Base-by-base conservation (phyloP, 2,329 filamentous ascomycete genomes). In the Emmonsia crescens region DNA sequence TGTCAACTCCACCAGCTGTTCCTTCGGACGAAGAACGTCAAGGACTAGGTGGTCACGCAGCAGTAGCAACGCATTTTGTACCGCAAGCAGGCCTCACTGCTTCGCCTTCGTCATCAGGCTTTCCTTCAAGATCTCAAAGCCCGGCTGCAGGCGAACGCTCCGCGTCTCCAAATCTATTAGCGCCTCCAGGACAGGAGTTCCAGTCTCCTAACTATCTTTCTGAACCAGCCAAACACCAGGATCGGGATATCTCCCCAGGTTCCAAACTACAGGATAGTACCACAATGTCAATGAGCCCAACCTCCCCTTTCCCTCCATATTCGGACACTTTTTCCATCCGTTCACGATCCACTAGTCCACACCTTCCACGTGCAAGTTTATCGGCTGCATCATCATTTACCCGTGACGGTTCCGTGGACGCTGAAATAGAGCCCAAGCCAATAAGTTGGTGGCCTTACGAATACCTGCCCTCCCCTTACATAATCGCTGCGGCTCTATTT, bases 361-460 rank as follows among this genome's bases (percentile, higher is more conserved):
- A 79, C 63, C 72, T 87, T 40, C 80, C 83, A 29, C 75, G 81
- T 21, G 74, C 82, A 57, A 73, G 78, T 67, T 66, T 81, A 68
- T 77, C 81, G 62, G 74, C 78, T 27, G 77, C 76, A 46, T 82
- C 81, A 1, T 63, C 78, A 61, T 80, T 51, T 33, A 59, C 58
- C 24, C 59, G 16, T 64, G 82, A 65, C 75, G 77, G 27, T 74
- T 74, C 44, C 71, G 82, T 51, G 74, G 80, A 64, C 63, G 77
- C 57, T 65, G 55, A 60, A 42, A n/a, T 65, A 56, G 73, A 75
- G 24, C 66, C 72, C 46, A 76, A 73, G 59, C 74, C 74, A 5
- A 78, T 89, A 49, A 80, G 74, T 54, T 95, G 91, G 88, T 96
- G 92, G 91, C 91, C 91, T 1, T 89, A 91, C 71, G 78, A 76